Evolutionary conservation across 2,329 filamentous ascomycete genomes (phyloP).

Genomic region (Ophiosphaerella narmari): DNA sequence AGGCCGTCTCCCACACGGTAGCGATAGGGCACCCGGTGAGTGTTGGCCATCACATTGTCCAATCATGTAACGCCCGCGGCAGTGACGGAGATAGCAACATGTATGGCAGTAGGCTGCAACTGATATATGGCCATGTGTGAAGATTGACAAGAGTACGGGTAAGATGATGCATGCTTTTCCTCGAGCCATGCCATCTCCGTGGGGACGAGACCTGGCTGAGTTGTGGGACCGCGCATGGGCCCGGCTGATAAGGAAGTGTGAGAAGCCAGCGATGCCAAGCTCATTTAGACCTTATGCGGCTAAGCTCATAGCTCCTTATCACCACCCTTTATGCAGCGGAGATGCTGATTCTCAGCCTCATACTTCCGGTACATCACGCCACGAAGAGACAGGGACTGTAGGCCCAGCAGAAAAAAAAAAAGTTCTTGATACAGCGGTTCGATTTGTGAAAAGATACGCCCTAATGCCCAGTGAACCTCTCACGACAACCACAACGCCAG

Average conservation of each 20-base stretch:
- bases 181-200: slow-evolving; percentile 25
- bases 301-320: slow-evolving; percentile 10
- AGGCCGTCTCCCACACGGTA: no score
- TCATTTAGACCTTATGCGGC: slow-evolving; percentile 8
- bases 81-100: slow-evolving; percentile 1
- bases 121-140: no score
- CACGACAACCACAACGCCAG: background rate
- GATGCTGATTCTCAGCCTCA: slow-evolving; percentile 8
- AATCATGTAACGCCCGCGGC: background rate
- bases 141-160: no score
- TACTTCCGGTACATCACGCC: background rate
- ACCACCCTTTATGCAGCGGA: slow-evolving; percentile 8
- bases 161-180: slow-evolving; percentile 4
- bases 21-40: background rate
- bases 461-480: background rate
- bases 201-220: slow-evolving; percentile 17
- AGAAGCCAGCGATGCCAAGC: slow-evolving; percentile 21
- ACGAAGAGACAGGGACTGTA: background rate
- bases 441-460: background rate
- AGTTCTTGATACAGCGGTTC: background rate
- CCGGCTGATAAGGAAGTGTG: slow-evolving; percentile 27
- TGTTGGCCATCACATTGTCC: background rate
- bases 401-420: background rate
- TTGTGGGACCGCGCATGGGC: slow-evolving; percentile 11
- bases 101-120: no score